Evolutionary conservation across 2,329 filamentous ascomycete species (phyloP), one percentile per base, ranked within the genome.

Genomic region (Scopulariopsis brevicaulis): DNA sequence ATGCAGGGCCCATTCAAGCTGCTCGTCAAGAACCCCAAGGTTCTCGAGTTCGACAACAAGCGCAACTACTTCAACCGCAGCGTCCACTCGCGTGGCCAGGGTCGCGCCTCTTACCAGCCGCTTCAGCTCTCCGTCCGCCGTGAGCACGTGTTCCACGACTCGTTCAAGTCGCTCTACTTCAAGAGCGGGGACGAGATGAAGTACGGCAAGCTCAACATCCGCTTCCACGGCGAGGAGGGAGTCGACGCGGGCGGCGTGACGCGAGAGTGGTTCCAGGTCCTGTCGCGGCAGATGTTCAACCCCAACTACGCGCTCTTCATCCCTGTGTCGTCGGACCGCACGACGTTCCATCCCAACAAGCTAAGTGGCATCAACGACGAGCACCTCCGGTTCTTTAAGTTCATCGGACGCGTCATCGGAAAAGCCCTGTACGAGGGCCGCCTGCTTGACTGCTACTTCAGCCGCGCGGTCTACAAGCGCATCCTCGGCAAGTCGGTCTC

Each of bases 31-130:
- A 99, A 99, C 68, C 95, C 94, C 28, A 99, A 97, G 79, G 95
- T 99, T 3, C 78, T 99, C 14, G 94, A 99, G 68, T 99, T 99
- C 67, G 94, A 99, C 75, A 99, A 99, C 77, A 99, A 99, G 78
- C 91, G 94, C 66, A 97, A 96, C 74, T 99, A 95, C 79, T 99
- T 99, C 78, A 96, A 85, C 69, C 88, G 94, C 61, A 92, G 90
- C 66, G 86, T 99, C 12, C 94, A 99, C 71, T 74, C 76, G 48
- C 76, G 79, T 55, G 82, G 82, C 57, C 85, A 90, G 65, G 81
- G 80, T 60, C 85, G 91, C 51, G 84, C 89, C 56, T 79, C 86
- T 8, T 82, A 77, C 66, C 87, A 90, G 51, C 71, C 83, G 24
- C 77, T 99, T 56, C 91, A 96, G 70, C 82, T 99, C 53, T 87